phyloP scores from a whole-genome alignment of 2,329 filamentous ascomycete species.

The Ceratocystis alfenasii region DNA sequence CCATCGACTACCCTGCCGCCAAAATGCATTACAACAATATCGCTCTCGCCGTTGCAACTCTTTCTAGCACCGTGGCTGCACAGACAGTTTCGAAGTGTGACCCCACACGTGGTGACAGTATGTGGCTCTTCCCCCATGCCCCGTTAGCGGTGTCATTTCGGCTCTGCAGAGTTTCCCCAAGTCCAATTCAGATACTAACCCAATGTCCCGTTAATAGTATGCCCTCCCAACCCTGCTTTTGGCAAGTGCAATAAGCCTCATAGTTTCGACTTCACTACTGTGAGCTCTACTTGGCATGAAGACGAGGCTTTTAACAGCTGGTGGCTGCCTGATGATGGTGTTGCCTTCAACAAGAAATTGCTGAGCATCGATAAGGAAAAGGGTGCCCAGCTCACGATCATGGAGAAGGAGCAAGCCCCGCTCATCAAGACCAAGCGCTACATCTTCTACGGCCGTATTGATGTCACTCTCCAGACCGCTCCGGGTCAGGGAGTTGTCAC shows the following conservation, averaged over 20 bases:
- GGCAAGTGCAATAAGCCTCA: slow-evolving; percentile 34
- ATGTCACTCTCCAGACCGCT: slow-evolving; percentile 57
- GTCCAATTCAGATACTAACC: too few species aligned
- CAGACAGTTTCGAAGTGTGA: slow-evolving; percentile 47
- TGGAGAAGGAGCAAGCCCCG: slow-evolving; percentile 41
- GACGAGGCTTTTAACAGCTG: slow-evolving; percentile 25
- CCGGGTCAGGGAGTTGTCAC: slow-evolving; percentile 65
- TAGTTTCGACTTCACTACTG: slow-evolving; percentile 52
- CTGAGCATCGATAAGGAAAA: slow-evolving; percentile 25
- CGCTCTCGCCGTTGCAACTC: slow-evolving; percentile 31
- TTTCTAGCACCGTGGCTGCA: slow-evolving; percentile 38
- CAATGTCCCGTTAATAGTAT: slow-evolving; percentile 29
- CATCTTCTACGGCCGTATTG: slow-evolving; percentile 72
- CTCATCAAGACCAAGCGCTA: slow-evolving; percentile 61
- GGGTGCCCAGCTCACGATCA: slow-evolving; percentile 42
- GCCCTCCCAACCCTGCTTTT: slow-evolving; percentile 54
- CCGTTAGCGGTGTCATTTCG: neutral
- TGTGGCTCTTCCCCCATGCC: slow-evolving; percentile 9
- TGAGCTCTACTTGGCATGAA: slow-evolving; percentile 34
- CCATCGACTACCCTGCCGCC: neutral
- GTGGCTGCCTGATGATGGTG: slow-evolving; percentile 30
- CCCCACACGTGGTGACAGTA: slow-evolving; percentile 29
- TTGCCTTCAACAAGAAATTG: slow-evolving; percentile 26
- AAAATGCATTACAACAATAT: slow-evolving; percentile 34
- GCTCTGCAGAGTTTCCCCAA: neutral